Evolutionary conservation across 208 protist genomes (phyloP), one percentile per base, ranked within the genome.

Genomic region (Histomonas meleagridis): DNA sequence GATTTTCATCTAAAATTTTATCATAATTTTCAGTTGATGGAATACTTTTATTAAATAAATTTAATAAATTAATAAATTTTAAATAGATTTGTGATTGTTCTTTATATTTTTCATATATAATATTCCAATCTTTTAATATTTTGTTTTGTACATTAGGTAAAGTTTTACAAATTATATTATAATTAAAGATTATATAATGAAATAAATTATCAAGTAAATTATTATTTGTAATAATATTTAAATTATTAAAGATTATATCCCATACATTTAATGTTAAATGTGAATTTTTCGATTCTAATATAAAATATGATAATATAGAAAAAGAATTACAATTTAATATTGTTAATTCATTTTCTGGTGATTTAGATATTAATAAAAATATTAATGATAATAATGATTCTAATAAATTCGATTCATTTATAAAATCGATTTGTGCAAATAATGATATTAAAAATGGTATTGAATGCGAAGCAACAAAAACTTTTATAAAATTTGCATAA

Each of bases 401-500:
- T n/a, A 86, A 40, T 1, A 86, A 55, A 16, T 86, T 38, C 55
- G 46, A 38, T 18, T 40, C 26, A 49, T 48, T 23, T 38, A 38
- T 16, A 55, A 86, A 86, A 38, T 51, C 76, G 16, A 86, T 5
- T 43, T 55, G 40, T 48, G 40, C 76, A 26, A 55, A 55, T 26
- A 86, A 38, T 57, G 76, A 43, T 4, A 86, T 55, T 0, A 86
- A 32, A 49, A 86, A 86, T 23, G 43, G 32, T 21, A 86, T 55
- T n/a, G 76, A 86, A 55, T 86, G 76, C 0, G 46, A 86, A 1
- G 76, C 76, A 38, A 55, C 46, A 55, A 86, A 86, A 55, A 86
- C 76, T 57, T 86, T 86, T 0, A 86, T 18, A 46, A 86, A 86
- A 38, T 86, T 86, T 0, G 76, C 32, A 46, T 57, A 86, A 35